These are phyloP conservation scores for Cinchona pubescens DNA, from an alignment of 257 asterid species.

Conservation along the genomic window DNA sequence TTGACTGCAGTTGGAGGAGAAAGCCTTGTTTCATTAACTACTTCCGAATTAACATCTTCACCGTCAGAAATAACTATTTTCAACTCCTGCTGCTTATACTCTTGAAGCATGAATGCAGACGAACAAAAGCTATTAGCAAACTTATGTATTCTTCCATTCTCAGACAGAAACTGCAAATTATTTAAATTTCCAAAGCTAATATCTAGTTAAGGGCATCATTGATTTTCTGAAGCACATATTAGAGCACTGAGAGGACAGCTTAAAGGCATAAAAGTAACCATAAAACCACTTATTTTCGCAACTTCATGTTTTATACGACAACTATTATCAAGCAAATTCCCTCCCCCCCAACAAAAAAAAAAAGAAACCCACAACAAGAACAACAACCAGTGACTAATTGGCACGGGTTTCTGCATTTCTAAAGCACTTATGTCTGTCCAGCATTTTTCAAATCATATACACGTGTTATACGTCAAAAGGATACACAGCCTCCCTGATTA, in stretches of 20 bases:
- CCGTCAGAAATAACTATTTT: conserved; percentile 30
- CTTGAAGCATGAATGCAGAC: conserved; percentile 88
- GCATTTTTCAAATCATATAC: background rate
- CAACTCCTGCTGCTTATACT: conserved; percentile 35
- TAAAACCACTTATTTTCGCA: background rate
- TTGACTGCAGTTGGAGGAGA: conserved; percentile 30
- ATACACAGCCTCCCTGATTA: conserved; percentile 96
- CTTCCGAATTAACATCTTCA: conserved; percentile 35
- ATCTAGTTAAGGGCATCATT: conserved; percentile 56
- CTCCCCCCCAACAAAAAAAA: too few species aligned
- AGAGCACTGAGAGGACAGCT: conserved; percentile 9
- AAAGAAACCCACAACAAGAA: too few species aligned
- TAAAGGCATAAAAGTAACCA: background rate
- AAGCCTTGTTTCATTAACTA: conserved; percentile 31
- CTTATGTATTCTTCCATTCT: conserved; percentile 94
- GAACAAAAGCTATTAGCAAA: conserved; percentile 97
- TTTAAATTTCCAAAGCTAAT: conserved; percentile 85
- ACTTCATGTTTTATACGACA: too few species aligned
- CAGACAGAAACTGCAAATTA: conserved; percentile 93
- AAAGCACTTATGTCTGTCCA: conserved; percentile 4
- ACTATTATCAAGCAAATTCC: background rate
- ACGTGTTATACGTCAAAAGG: conserved; percentile 44
- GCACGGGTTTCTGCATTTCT: background rate
- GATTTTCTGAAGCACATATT: conserved; percentile 11
- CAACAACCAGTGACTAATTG: too few species aligned